These are phyloP conservation scores for Tricholoma flavovirens DNA, from an alignment of 768 basidiomycete genomes.

Conservation along the genomic window DNA sequence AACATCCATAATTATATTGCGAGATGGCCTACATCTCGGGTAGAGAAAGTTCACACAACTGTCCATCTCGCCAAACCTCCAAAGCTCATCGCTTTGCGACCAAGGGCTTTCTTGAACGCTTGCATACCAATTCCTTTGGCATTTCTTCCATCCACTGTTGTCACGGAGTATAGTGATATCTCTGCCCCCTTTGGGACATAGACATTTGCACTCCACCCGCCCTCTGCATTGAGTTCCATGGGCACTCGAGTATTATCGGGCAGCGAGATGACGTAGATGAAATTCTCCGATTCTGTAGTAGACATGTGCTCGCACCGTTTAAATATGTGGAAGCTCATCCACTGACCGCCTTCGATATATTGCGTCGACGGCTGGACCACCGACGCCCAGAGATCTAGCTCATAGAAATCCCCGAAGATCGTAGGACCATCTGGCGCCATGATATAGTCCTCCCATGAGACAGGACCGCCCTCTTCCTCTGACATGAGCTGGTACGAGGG, in stretches of 20 bases:
- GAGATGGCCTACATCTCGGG: not conserved
- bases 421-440: conserved; percentile 32
- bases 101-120: conserved; percentile 27
- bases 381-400: conserved; percentile 26
- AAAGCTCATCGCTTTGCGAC: conserved; percentile 34
- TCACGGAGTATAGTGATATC: conserved; percentile 31
- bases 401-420: conserved; percentile 30
- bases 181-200: conserved; percentile 30
- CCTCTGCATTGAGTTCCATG: conserved; percentile 29
- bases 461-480: conserved; percentile 31
- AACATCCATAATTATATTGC: conserved; percentile 5
- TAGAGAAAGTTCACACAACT: conserved; percentile 12
- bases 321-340: conserved; percentile 32
- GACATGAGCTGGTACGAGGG: conserved; percentile 35
- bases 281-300: conserved; percentile 34
- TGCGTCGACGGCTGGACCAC: conserved; percentile 30
- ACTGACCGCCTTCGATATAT: conserved; percentile 28
- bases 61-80: conserved; percentile 33
- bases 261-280: conserved; percentile 31
- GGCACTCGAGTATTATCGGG: conserved; percentile 29
- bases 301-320: conserved; percentile 46
- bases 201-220: conserved; percentile 36
- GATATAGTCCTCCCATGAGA: conserved; percentile 43
- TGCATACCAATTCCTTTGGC: conserved; percentile 34
- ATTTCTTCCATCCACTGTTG: conserved; percentile 29